Evolutionary conservation across 225 moss, liverwort and hornwort species (phyloP), one percentile per base, ranked within the genome.

Genomic region (Anthoceros angustus): DNA sequence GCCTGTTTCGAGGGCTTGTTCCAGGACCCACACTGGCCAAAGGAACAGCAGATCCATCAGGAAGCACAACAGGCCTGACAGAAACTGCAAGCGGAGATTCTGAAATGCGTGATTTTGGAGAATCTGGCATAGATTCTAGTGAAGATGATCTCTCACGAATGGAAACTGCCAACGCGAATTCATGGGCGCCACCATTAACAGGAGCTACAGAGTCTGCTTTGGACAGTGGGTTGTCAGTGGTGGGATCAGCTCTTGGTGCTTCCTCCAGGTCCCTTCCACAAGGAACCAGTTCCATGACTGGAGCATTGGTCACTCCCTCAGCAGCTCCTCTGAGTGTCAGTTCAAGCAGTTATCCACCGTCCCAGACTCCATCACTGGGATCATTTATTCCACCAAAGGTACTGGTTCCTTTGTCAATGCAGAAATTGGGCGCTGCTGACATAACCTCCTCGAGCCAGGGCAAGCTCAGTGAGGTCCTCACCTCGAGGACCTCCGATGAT

Each of bases 361-460:
- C 43, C 78, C 10, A 73, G 72, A 61, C 68, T 72, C 66, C 80
- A 71, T 73, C 77, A 78, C 40, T 68, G 76, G 72, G 16, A 78
- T 79, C 50, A 78, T 84, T 10, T 83, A 82, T 23, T 82, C 80
- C n/a, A 81, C 87, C 21, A 83, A 84, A 46, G 82, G 98, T 92
- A 46, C 76, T 92, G 70, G 98, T 92, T 64, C 98, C 98, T 11
- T 74, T 89, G 41, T 98, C 89, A 12, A 98, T 98, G 92, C 98
- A 92, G 65, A 80, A 66, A 38, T 78, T 73, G 70, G 91, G 86
- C 40, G 43, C 70, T 16, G 25, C 71, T 25, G 64, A 62, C 61
- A 71, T 39, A 41, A 80, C 64, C 41, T 80, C 74, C 69, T 69
- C 65, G 3, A 84, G 78, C 69, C 76, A 73, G 62, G 80, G 86